Percentiles rank a stretch among this genome's conserved stretches.
These are phyloP conservation scores for Xylariaceae sp. DNA, from an alignment of 2,329 filamentous ascomycete species.

Conservation along the genomic window DNA sequence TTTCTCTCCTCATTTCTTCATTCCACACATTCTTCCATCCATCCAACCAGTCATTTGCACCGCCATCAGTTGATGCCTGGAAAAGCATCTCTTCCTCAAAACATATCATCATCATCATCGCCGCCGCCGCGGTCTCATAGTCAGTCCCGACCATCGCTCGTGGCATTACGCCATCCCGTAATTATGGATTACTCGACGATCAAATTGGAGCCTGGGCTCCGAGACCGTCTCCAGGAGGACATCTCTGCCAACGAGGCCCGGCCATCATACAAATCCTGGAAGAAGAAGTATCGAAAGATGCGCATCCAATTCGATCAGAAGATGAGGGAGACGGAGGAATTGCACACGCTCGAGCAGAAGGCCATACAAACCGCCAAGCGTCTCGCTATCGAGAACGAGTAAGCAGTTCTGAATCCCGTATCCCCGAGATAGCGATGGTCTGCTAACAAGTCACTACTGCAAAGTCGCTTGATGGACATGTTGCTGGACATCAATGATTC, in stretches of 20 bases:
- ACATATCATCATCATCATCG: background rate
- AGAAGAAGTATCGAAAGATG: constrained; percentile 96
- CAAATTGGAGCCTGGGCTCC: constrained; percentile 29
- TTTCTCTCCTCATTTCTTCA: background rate
- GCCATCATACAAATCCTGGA: constrained; percentile 62
- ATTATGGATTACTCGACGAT: constrained; percentile 27
- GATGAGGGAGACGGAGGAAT: constrained; percentile 74
- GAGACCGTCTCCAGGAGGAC: constrained; percentile 34
- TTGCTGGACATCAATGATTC: constrained; percentile 86
- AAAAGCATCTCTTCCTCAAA: background rate
- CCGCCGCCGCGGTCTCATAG: background rate
- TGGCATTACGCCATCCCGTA: background rate
- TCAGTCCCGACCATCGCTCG: background rate
- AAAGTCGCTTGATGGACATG: constrained; percentile 79
- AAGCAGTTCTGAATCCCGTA: constrained; percentile 35
- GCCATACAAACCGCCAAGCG: constrained; percentile 76
- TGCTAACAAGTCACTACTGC: constrained; percentile 21
- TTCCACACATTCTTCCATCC: background rate
- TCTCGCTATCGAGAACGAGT: constrained; percentile 91
- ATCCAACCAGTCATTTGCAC: background rate
- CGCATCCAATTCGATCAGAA: constrained; percentile 70
- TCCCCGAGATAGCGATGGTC: background rate
- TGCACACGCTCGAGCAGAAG: constrained; percentile 76
- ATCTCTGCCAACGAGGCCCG: constrained; percentile 38
- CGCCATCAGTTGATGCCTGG: background rate